Conservation (phyloP, 495 filamentous ascomycete species). For the Neurospora intermedia region DNA sequence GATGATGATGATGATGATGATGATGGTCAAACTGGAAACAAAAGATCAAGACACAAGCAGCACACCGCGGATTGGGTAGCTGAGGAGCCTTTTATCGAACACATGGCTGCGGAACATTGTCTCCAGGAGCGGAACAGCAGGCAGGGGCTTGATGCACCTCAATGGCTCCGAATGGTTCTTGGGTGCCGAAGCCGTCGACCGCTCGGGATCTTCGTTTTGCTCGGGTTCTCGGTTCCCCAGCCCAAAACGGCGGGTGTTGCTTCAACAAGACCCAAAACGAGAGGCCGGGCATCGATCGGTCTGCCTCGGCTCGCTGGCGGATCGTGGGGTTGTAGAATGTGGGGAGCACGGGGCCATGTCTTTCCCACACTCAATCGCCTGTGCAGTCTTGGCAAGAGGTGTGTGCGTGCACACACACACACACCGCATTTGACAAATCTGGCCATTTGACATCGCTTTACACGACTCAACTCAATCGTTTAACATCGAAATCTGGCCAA, state of each 20-base stretch:
- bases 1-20: neutral
- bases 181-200: neutral
- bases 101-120: neutral
- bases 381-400: too few species aligned
- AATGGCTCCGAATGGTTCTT: neutral
- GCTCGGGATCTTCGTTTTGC: neutral
- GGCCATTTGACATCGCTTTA: too few species aligned
- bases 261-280: neutral
- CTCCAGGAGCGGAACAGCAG: neutral
- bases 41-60: neutral
- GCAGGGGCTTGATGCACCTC: neutral
- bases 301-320: neutral
- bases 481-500: too few species aligned
- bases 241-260: neutral
- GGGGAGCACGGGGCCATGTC: neutral
- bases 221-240: neutral
- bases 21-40: neutral
- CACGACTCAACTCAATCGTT: too few species aligned
- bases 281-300: neutral
- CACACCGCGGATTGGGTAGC: neutral
- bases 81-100: neutral
- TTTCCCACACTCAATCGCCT: too few species aligned
- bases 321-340: neutral
- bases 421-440: too few species aligned
- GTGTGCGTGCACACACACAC: too few species aligned